Conservation (phyloP, 2,329 filamentous ascomycete genomes). For the Zasmidium angulare region DNA sequence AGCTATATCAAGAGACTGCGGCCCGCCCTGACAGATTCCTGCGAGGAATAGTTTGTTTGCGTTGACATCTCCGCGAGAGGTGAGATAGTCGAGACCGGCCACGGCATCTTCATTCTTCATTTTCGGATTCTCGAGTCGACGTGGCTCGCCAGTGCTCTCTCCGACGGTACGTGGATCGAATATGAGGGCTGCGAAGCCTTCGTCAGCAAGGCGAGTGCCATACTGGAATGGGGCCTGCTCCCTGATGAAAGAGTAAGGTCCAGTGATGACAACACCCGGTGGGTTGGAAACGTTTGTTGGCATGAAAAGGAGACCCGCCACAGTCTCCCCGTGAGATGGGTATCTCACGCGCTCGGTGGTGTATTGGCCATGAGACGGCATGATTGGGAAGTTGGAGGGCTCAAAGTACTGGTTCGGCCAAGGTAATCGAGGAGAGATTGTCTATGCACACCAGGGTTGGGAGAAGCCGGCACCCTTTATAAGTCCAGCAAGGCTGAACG, state of each 20-base stretch:
- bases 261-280: conserved; percentile 9
- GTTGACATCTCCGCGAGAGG: conserved; percentile 2
- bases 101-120: conserved; percentile 10
- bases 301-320: conserved; percentile 3
- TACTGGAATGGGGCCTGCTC: conserved; percentile 11
- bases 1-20: conserved; percentile 5
- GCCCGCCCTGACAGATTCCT: conserved; percentile 7
- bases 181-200: conserved; percentile 10
- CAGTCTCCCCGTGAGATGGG: conserved; percentile 8
- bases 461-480: too few species aligned
- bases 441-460: too few species aligned
- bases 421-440: too few species aligned
- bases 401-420: too few species aligned
- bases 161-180: conserved; percentile 12
- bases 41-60: conserved; percentile 3
- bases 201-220: conserved; percentile 8
- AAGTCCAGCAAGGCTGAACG: too few species aligned
- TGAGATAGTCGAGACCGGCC: conserved; percentile 8
- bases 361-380: conserved; percentile 8
- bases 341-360: conserved; percentile 8
- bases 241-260: conserved; percentile 12
- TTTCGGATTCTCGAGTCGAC: conserved; percentile 10
- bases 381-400: background rate
- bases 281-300: conserved; percentile 1
- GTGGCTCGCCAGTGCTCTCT: conserved; percentile 3